Conservation (phyloP, 2,329 filamentous ascomycete species). For the Beauveria rudraprayagi region DNA sequence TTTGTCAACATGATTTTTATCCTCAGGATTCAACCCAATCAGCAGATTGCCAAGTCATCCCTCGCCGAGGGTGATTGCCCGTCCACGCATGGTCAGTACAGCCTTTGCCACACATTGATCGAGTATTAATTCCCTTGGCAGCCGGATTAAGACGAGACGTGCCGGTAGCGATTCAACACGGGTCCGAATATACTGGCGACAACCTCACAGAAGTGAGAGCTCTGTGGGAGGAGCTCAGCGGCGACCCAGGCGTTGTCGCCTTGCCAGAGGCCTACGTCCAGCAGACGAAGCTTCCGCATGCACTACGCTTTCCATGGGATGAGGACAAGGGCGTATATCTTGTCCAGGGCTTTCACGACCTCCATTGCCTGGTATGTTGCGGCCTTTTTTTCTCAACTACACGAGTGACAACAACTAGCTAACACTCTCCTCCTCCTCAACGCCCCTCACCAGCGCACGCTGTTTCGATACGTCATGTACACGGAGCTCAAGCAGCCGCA, state of each 20-base stretch:
- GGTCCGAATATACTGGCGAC: not conserved
- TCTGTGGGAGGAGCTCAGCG: not conserved
- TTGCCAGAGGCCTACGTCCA: not conserved
- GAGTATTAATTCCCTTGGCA: not conserved
- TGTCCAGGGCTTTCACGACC: slow-evolving; percentile 3
- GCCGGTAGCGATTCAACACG: not conserved
- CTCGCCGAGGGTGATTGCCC: not conserved
- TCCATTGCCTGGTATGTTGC: slow-evolving; percentile 1
- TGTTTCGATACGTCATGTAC: not conserved
- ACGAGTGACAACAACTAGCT: no score
- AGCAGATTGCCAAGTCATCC: not conserved
- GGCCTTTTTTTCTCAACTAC: no score
- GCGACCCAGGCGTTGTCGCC: slow-evolving; percentile 6
- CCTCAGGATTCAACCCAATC: not conserved
- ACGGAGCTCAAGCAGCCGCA: not conserved
- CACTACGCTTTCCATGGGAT: not conserved
- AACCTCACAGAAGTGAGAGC: not conserved
- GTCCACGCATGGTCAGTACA: not conserved
- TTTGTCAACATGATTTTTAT: not conserved
- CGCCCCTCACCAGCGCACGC: not conserved
- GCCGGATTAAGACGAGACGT: not conserved
- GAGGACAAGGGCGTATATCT: not conserved
- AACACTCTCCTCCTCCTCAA: no score
- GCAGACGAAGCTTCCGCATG: not conserved
- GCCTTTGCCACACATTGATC: not conserved